These are phyloP conservation scores for Fulvia fulva DNA, from an alignment of 2,329 filamentous ascomycete genomes.

Conservation along the genomic window DNA sequence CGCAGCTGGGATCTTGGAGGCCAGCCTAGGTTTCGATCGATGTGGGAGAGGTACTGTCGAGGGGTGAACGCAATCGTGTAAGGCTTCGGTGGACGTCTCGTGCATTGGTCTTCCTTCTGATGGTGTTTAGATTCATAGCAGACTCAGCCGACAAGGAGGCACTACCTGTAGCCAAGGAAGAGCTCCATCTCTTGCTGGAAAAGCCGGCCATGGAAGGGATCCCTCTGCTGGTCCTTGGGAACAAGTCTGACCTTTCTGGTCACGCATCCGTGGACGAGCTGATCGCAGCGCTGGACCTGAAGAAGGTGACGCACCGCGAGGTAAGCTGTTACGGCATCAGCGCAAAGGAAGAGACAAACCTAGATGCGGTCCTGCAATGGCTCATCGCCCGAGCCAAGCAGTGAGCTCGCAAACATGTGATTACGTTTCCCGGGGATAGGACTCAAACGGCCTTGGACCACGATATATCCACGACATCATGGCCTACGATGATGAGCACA, in stretches of 20 bases:
- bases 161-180: slow-evolving; percentile 81
- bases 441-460: slow-evolving; percentile 20
- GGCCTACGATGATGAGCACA: slow-evolving; percentile 14
- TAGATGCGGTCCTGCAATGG: slow-evolving; percentile 95
- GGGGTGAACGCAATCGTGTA: slow-evolving; percentile 95
- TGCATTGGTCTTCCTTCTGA: slow-evolving; percentile 3
- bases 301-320: slow-evolving; percentile 83
- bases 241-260: slow-evolving; percentile 92
- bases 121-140: slow-evolving; percentile 74
- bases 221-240: slow-evolving; percentile 87
- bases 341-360: slow-evolving; percentile 97
- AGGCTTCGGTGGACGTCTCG: slow-evolving; percentile 25
- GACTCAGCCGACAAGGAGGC: slow-evolving; percentile 84
- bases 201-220: slow-evolving; percentile 84
- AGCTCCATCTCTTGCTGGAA: slow-evolving; percentile 82
- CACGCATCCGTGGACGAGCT: slow-evolving; percentile 91
- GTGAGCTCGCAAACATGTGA: slow-evolving; percentile 35
- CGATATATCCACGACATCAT: slow-evolving; percentile 16
- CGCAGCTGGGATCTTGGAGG: slow-evolving; percentile 89
- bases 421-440: slow-evolving; percentile 16
- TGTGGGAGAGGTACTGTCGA: slow-evolving; percentile 99
- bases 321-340: slow-evolving; percentile 99
- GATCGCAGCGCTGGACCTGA: slow-evolving; percentile 88
- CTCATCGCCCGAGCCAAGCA: slow-evolving; percentile 83
- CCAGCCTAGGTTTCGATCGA: slow-evolving; percentile 91